These are phyloP conservation scores for Vaccinium macrocarpon DNA, from an alignment of 148 eudicot species.

Conservation along the genomic window DNA sequence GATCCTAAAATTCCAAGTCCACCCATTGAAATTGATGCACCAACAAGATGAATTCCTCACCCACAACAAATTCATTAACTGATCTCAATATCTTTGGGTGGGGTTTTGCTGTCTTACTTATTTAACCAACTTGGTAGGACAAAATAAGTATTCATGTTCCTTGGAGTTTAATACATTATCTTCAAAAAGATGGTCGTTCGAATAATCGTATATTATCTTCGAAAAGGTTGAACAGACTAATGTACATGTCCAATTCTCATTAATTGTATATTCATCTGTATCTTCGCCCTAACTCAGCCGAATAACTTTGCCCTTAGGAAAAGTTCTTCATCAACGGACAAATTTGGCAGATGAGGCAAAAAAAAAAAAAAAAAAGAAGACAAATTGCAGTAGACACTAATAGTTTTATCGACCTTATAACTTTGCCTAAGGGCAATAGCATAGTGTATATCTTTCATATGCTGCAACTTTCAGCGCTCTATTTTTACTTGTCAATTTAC, in stretches of 20 bases:
- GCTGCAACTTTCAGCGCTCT: background rate
- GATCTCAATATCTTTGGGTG: constrained; percentile 21
- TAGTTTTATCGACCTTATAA: background rate
- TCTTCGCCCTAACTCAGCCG: background rate
- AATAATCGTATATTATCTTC: background rate
- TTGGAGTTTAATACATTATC: background rate
- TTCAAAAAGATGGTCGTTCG: background rate
- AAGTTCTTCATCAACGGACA: background rate
- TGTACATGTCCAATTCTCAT: background rate
- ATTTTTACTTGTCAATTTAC: background rate
- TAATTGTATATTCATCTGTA: background rate
- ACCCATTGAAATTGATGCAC: constrained; percentile 27
- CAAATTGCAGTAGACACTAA: background rate
- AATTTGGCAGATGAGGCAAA: too few species aligned
- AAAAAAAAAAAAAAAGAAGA: too few species aligned
- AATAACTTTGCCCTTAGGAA: too few species aligned
- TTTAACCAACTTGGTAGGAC: background rate
- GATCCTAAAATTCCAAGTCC: constrained; percentile 26
- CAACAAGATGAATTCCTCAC: constrained; percentile 20
- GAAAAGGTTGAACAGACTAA: background rate
- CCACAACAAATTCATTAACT: constrained; percentile 8
- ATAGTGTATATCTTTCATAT: background rate
- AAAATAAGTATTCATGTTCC: background rate
- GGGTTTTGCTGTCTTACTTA: constrained; percentile 17
- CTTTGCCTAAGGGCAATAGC: background rate